Conservation (phyloP, 768 basidiomycete species). For the Mycena latifolia region DNA sequence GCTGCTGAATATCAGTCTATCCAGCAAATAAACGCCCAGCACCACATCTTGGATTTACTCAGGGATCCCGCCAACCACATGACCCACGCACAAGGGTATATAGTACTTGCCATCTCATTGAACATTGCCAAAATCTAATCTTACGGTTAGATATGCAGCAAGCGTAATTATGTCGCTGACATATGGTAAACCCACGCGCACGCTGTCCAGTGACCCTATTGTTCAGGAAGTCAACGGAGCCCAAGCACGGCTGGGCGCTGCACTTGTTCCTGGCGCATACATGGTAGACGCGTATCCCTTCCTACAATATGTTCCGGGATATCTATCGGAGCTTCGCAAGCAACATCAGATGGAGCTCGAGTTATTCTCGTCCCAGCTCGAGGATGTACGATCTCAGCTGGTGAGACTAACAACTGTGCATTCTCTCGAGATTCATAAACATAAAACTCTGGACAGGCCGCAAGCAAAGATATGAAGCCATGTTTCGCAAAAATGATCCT, state of each 20-base stretch:
- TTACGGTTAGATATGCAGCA: conserved; percentile 56
- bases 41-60: conserved; percentile 59
- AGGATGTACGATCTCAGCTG: conserved; percentile 58
- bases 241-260: conserved; percentile 59
- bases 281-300: conserved; percentile 62
- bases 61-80: conserved; percentile 61
- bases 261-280: conserved; percentile 59
- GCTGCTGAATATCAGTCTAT: conserved; percentile 62
- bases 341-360: conserved; percentile 69
- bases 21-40: conserved; percentile 57
- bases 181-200: conserved; percentile 58
- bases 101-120: background rate
- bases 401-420: conserved; percentile 44
- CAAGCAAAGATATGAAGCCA: conserved; percentile 50
- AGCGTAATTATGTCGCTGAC: conserved; percentile 64
- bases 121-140: background rate
- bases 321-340: conserved; percentile 65
- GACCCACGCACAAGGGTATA: conserved; percentile 63
- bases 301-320: conserved; percentile 69
- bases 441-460: conserved; percentile 26
- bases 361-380: conserved; percentile 66
- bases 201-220: conserved; percentile 58
- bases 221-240: conserved; percentile 60
- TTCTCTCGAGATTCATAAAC: background rate
- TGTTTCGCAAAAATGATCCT: conserved; percentile 72